These are phyloP conservation scores for Candida ponderosae DNA, from an alignment of 805 yeast genomes.

Conservation along the genomic window DNA sequence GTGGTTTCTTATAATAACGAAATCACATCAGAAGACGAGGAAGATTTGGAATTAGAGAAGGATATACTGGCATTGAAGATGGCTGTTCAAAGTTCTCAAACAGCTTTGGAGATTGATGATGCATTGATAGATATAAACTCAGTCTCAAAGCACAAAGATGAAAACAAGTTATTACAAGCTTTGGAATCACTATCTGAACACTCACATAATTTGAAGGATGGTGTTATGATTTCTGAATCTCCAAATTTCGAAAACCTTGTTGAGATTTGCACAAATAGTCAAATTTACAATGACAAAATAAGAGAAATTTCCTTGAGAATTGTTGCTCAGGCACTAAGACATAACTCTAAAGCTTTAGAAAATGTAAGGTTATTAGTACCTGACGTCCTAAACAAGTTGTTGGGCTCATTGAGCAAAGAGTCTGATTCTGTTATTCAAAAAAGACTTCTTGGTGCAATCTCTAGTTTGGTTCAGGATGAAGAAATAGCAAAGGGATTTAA, in stretches of 20 bases:
- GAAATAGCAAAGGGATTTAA: conserved; percentile 23
- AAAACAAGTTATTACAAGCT: conserved; percentile 9
- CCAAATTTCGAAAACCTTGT: conserved; percentile 24
- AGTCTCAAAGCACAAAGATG: not conserved
- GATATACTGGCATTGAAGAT: conserved; percentile 16
- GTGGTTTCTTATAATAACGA: conserved; percentile 8
- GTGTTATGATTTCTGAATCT: conserved; percentile 35
- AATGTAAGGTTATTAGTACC: conserved; percentile 17
- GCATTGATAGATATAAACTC: conserved; percentile 16
- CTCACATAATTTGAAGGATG: conserved; percentile 61
- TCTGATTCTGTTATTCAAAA: conserved; percentile 31
- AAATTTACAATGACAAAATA: conserved; percentile 11
- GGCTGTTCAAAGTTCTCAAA: conserved; percentile 11
- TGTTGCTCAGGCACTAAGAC: conserved; percentile 62
- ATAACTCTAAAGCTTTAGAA: conserved; percentile 55
- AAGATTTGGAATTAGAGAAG: conserved; percentile 11
- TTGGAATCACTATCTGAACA: conserved; percentile 43
- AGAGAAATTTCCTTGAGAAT: conserved; percentile 52
- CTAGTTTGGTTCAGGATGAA: conserved; percentile 32
- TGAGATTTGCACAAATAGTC: conserved; percentile 12
- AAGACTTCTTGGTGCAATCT: conserved; percentile 44
- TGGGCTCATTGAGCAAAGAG: conserved; percentile 6
- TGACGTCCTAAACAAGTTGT: conserved; percentile 7
- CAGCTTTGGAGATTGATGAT: conserved; percentile 12
- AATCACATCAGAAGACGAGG: conserved; percentile 3